phyloP scores from a whole-genome alignment of 108 stramenopile species.

The Fragilariopsis cylindrus region DNA sequence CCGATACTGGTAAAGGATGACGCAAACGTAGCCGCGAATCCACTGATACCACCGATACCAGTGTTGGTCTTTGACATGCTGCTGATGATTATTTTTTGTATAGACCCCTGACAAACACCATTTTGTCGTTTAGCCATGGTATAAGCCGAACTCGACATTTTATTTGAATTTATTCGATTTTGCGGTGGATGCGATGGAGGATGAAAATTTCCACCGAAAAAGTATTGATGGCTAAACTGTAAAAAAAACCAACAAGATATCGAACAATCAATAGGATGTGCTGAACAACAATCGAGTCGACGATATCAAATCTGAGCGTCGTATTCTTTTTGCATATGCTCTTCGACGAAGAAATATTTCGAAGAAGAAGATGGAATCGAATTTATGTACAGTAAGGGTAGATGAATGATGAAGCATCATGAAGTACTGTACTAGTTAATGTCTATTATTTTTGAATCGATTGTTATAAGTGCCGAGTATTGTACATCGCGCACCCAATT shows the following conservation, averaged over 20 bases:
- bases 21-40: not conserved
- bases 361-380: too few relatives aligned
- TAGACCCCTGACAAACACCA: conserved; percentile 50
- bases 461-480: too few relatives aligned
- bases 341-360: too few relatives aligned
- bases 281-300: not conserved
- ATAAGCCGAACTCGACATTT: conserved; percentile 27
- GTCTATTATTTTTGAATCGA: too few relatives aligned
- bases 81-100: conserved; percentile 20
- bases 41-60: not conserved
- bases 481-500: too few relatives aligned
- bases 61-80: conserved; percentile 9
- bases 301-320: too few relatives aligned
- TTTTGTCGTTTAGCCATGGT: conserved; percentile 36
- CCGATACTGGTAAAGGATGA: conserved; percentile 3
- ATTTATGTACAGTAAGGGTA: too few relatives aligned
- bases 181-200: not conserved
- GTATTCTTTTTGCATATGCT: too few relatives aligned
- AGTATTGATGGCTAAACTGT: not conserved
- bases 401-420: too few relatives aligned
- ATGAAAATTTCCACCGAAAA: too few relatives aligned
- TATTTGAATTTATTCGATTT: not conserved
- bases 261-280: not conserved
- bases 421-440: too few relatives aligned
- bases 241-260: not conserved